Evolutionary conservation across 2,329 filamentous ascomycete genomes (phyloP).

Genomic region (Didymella glomerata): DNA sequence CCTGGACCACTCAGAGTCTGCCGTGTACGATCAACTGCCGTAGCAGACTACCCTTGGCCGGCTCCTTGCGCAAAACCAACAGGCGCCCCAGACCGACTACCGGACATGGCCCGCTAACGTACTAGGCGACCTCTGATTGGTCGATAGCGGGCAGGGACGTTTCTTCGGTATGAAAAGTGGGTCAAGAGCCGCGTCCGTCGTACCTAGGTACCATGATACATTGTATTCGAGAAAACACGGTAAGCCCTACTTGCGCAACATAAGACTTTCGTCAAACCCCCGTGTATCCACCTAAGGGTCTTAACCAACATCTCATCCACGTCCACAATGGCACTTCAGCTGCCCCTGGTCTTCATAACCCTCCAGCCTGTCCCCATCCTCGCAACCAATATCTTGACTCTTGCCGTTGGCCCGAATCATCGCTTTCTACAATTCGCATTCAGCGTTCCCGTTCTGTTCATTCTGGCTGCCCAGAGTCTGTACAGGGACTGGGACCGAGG

Average conservation of each 20-base stretch:
- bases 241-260: background rate
- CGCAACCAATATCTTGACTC: constrained; percentile 25
- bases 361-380: constrained; percentile 29
- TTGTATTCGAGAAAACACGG: background rate
- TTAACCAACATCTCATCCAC: background rate
- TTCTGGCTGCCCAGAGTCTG: constrained; percentile 32
- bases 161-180: constrained; percentile 10
- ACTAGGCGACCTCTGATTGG: constrained; percentile 10
- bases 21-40: background rate
- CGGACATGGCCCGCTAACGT: constrained; percentile 1
- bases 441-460: constrained; percentile 25
- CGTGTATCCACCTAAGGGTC: background rate
- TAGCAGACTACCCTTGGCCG: background rate
- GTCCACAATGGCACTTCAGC: constrained; percentile 13
- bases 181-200: background rate
- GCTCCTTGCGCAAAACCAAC: background rate
- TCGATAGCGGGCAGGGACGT: background rate
- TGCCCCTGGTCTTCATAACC: constrained; percentile 17
- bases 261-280: background rate
- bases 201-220: background rate
- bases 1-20: background rate
- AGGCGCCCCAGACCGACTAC: background rate
- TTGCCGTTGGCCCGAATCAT: constrained; percentile 23
- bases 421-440: constrained; percentile 20
- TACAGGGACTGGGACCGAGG: constrained; percentile 22